Evolutionary conservation across 371 early-diverging fungal genomes (phyloP), one percentile per base, ranked within the genome.

Genomic region (Rhizopus stolonifer): DNA sequence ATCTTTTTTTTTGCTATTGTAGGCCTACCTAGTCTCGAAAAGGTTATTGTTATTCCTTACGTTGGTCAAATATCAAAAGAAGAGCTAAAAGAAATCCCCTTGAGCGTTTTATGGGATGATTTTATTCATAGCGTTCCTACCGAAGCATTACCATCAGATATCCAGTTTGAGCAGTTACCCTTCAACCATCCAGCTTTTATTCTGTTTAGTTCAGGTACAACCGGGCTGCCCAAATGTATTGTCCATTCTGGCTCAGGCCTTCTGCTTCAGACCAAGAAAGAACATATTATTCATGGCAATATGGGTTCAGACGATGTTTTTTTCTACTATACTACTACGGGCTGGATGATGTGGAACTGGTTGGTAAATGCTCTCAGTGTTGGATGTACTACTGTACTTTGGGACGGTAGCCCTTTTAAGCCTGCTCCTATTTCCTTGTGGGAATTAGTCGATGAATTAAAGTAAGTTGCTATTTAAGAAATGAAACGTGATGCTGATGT

Each of bases 291-390:
- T 46, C 94, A 95, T 48, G 91, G 91, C 22, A 81, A 88, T 40
- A 71, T 95, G 66, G 74, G 64, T 0, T 65, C 80, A 1, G 73
- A 82, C 6, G 97, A 96, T 60, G 85, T 92, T 0, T 74, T 92
- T 54, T 88, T 98, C 59, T 93, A 97, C 58, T 98, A 96, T 68
- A 94, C 97, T 0, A 97, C 96, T 0, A 94, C 94, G 0, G 95
- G 95, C 7, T 95, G 96, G 97, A 98, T 98, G 98, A 98, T 98
- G 98, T 98, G 97, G 97, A 95, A 98, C 70, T 97, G 96, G 96
- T 82, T 96, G 19, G 83, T 94, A 0, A 69, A 85, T 13, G 94
- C 82, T 9, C 65, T 94, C n/a, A 74, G 85, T 24, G 73, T 88
- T 10, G 96, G 95, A 22, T 64, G 80, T 9, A 90, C 95, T 1